These are phyloP conservation scores for Leccinum aurantiacum DNA, from an alignment of 768 basidiomycete species.

Conservation along the genomic window DNA sequence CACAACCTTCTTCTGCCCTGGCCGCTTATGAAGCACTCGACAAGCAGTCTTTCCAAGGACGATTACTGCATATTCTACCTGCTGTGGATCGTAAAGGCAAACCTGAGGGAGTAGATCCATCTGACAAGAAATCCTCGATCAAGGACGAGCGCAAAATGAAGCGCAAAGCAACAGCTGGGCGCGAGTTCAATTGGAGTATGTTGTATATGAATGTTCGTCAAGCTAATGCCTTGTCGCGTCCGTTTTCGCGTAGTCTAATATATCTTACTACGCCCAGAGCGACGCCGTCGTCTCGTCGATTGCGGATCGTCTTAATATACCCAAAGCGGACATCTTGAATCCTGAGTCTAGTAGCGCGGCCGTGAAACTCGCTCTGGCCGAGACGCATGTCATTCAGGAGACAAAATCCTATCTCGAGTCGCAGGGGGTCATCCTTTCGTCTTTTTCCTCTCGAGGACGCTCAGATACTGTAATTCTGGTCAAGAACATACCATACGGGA, in stretches of 20 bases:
- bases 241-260: conserved; percentile 23
- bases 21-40: conserved; percentile 79
- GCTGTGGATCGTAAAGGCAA: conserved; percentile 68
- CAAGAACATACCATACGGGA: conserved; percentile 96
- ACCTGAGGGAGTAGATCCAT: conserved; percentile 39
- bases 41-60: conserved; percentile 85
- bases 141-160: conserved; percentile 60
- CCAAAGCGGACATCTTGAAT: conserved; percentile 86
- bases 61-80: conserved; percentile 86
- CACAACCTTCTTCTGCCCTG: conserved; percentile 47
- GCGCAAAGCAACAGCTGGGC: conserved; percentile 65
- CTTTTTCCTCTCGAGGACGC: conserved; percentile 51
- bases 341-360: conserved; percentile 80
- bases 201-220: conserved; percentile 94
- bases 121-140: conserved; percentile 48
- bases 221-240: conserved; percentile 17
- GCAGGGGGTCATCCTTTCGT: conserved; percentile 63
- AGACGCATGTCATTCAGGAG: conserved; percentile 94
- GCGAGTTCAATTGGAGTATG: conserved; percentile 91
- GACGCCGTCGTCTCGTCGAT: conserved; percentile 93
- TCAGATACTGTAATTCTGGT: conserved; percentile 87
- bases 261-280: conserved; percentile 50
- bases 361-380: conserved; percentile 93
- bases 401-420: conserved; percentile 88
- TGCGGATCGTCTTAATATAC: conserved; percentile 82